Percentiles rank a stretch among this genome's conserved stretches.
These are phyloP conservation scores for Suillus bovinus DNA, from an alignment of 768 basidiomycete species.

Conservation along the genomic window DNA sequence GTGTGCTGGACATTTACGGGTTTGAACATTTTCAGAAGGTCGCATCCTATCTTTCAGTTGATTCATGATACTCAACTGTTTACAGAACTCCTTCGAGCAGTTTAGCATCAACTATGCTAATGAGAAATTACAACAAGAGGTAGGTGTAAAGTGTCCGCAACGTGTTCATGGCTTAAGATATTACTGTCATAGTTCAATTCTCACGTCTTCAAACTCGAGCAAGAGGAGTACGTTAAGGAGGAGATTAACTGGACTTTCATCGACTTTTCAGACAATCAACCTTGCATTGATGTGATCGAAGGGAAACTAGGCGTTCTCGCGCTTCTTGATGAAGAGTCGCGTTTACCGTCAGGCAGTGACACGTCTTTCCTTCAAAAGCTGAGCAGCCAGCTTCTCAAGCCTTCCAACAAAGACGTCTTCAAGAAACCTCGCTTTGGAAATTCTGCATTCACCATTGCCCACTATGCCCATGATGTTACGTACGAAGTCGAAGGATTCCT, in stretches of 20 bases:
- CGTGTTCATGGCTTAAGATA: conserved; percentile 18
- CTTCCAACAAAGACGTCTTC: conserved; percentile 85
- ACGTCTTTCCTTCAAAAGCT: conserved; percentile 92
- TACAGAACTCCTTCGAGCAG: conserved; percentile 89
- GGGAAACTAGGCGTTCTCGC: conserved; percentile 94
- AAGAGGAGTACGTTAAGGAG: conserved; percentile 98
- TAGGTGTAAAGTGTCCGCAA: conserved; percentile 31
- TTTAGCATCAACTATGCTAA: conserved; percentile 99
- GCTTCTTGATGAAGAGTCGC: conserved; percentile 96
- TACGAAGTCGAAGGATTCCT: conserved; percentile 98
- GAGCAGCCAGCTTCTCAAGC: conserved; percentile 79
- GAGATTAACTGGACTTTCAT: conserved; percentile 99
- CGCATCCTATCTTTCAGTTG: neutral
- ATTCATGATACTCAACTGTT: conserved; percentile 11
- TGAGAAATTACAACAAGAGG: conserved; percentile 97
- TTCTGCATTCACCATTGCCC: conserved; percentile 95
- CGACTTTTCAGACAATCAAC: conserved; percentile 98
- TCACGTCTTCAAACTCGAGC: conserved; percentile 98
- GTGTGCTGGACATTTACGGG: conserved; percentile 97
- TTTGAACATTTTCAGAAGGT: conserved; percentile 98
- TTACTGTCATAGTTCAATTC: conserved; percentile 80
- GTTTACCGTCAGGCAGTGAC: conserved; percentile 91
- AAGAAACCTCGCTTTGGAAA: conserved; percentile 99
- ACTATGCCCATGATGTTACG: conserved; percentile 97
- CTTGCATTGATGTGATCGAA: conserved; percentile 98